Evolutionary conservation across 352 stramenopile species (phyloP).

Genomic region (Labyrinthula sp.): DNA sequence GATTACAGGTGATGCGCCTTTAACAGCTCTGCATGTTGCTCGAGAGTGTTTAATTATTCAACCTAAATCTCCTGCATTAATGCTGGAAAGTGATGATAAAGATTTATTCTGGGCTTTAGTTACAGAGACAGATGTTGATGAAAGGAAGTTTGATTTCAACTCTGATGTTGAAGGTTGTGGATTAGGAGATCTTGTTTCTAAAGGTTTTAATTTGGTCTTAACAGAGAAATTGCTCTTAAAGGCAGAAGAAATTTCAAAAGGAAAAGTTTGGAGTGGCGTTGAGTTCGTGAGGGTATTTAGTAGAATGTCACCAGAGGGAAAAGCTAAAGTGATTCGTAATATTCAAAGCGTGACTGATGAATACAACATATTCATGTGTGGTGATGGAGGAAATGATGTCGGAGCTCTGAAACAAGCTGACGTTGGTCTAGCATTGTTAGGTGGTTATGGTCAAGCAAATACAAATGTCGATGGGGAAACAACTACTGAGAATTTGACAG

Average conservation of each 20-base stretch:
- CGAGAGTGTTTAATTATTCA: constrained; percentile 41
- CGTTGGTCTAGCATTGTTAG: constrained; percentile 75
- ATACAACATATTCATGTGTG: constrained; percentile 68
- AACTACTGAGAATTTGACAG: too few species aligned
- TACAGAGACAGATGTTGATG: constrained; percentile 5
- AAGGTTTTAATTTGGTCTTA: constrained; percentile 16
- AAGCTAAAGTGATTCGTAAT: constrained; percentile 73
- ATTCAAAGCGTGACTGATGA: constrained; percentile 26
- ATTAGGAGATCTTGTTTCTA: too few species aligned
- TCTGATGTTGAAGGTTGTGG: neutral
- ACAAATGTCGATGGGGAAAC: constrained; percentile 5
- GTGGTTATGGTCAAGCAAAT: constrained; percentile 49
- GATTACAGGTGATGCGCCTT: constrained; percentile 89
- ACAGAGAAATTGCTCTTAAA: constrained; percentile 14
- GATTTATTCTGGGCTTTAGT: constrained; percentile 12
- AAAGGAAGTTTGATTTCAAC: constrained; percentile 2
- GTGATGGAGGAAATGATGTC: constrained; percentile 93
- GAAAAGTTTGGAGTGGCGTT: constrained; percentile 32
- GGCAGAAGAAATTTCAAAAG: constrained; percentile 7
- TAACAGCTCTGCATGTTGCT: constrained; percentile 87
- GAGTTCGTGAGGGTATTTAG: constrained; percentile 58
- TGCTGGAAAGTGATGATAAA: constrained; percentile 1
- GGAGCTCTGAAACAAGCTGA: constrained; percentile 76
- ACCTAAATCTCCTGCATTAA: constrained; percentile 12
- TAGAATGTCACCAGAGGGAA: constrained; percentile 78